These are phyloP conservation scores for Yamadazyma dendronema DNA, from an alignment of 1,139 yeast genomes.

Conservation along the genomic window DNA sequence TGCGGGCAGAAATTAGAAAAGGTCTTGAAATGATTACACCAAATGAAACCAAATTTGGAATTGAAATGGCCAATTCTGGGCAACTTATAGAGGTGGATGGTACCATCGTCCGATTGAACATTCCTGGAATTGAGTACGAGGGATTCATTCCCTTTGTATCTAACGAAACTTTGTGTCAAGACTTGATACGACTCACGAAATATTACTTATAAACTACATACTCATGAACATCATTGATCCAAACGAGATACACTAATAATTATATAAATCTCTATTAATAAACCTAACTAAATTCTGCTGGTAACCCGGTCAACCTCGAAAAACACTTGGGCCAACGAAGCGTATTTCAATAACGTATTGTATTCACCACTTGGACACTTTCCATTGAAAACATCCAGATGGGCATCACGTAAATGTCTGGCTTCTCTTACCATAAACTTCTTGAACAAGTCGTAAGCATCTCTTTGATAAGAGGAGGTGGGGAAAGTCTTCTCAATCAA, in stretches of 20 bases:
- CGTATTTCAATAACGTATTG: constrained; percentile 16
- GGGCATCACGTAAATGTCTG: constrained; percentile 21
- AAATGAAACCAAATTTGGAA: constrained; percentile 4
- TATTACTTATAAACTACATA: constrained; percentile 10
- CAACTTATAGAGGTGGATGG: constrained; percentile 4
- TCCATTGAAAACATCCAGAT: constrained; percentile 5
- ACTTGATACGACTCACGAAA: constrained; percentile 14
- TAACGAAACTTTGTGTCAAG: constrained; percentile 10
- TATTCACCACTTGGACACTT: constrained; percentile 13
- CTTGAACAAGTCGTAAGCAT: constrained; percentile 21
- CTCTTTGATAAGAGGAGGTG: constrained; percentile 13
- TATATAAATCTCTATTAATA: too few relatives aligned
- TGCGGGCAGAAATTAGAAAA: constrained; percentile 7
- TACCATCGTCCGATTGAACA: constrained; percentile 2
- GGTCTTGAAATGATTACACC: constrained; percentile 2
- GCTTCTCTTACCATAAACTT: constrained; percentile 21
- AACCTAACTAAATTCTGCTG: constrained; percentile 13
- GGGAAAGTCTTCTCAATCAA: constrained; percentile 19
- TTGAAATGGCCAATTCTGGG: constrained; percentile 8
- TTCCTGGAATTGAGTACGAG: constrained; percentile 11
- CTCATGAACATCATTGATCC: too few relatives aligned
- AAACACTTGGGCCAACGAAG: constrained; percentile 24
- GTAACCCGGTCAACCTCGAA: constrained; percentile 19
- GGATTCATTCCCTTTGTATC: constrained; percentile 7
- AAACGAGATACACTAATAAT: too few relatives aligned